Percentiles rank a stretch among this genome's conserved stretches.
phyloP scores from a whole-genome alignment of 371 early-diverging fungal genomes.

The Haplosporangium sp. region DNA sequence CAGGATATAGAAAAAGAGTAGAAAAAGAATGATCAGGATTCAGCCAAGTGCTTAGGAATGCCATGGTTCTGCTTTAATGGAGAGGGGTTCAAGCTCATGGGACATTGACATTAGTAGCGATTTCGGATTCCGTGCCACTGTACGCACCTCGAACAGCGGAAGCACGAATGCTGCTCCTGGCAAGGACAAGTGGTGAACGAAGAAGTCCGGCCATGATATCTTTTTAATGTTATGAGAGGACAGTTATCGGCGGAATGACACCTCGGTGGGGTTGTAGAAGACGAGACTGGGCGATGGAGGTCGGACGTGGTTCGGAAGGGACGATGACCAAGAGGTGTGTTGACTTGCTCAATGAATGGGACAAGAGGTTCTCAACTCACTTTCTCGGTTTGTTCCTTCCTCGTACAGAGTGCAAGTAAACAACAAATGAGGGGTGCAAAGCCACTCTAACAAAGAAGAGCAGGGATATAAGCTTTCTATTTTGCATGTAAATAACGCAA shows the following conservation, averaged over 20 bases:
- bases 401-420: too few species aligned
- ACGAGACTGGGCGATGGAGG: neutral
- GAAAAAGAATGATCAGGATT: neutral
- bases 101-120: neutral
- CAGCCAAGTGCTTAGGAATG: neutral
- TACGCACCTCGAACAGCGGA: slow-evolving; percentile 42
- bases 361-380: too few species aligned
- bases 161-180: slow-evolving; percentile 41
- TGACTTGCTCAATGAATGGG: too few species aligned
- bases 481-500: too few species aligned
- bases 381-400: too few species aligned
- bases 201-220: slow-evolving; percentile 45
- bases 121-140: neutral
- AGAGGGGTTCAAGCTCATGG: neutral
- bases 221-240: neutral
- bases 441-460: too few species aligned
- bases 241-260: too few species aligned
- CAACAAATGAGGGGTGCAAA: too few species aligned
- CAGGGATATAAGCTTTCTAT: too few species aligned
- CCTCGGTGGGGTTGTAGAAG: too few species aligned
- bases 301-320: too few species aligned
- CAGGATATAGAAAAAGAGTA: slow-evolving; percentile 8
- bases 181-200: slow-evolving; percentile 46
- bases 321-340: too few species aligned
- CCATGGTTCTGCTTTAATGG: neutral